Evolutionary conservation across 768 basidiomycete genomes (phyloP), one percentile per base, ranked within the genome.

Genomic region (Collybia sordida): DNA sequence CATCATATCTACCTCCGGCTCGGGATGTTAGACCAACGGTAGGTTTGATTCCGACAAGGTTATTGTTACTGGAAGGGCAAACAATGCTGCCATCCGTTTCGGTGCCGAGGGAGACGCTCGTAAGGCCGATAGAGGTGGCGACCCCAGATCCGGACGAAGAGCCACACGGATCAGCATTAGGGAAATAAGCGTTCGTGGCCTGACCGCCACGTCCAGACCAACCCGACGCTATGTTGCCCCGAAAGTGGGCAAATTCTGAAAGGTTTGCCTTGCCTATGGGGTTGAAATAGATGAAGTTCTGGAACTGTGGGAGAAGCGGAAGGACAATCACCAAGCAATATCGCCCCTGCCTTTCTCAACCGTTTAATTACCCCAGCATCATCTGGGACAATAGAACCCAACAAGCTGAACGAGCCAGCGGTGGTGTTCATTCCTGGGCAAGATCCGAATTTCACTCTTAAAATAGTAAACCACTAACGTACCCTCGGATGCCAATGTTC

Each of bases 141-240:
- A 82, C 69, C 3, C 73, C 83, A n/a, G 80, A 81, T 2, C 84
- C 84, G 6, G 80, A 76, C 0, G 80, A 82, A 1, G 79, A 82
- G 1, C 82, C 81, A 51, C 77, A 81, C 2, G 82, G 79, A 53
- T 82, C 77, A 3, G 70, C 76, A 11, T 71, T 70, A 0, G 77
- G 74, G 49, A 69, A 80, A 57, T 79, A 82, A 11, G 79, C 74
- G 49, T 70, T 75, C 3, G 70, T 76, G 39, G 65, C 62, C 62
- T 82, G 82, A 2, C 81, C 80, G 9, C 75, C 75, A 40, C 81
- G 70, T 14, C 78, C 80, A n/a, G 80, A 81, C 79, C 80, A 85
- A 9, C 81, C 82, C 1, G 71, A 73, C 1, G 79, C 65, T 17
- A 75, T 36, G 23, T 68, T 61, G 4, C 72, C 80, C 36, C 81